Conservation (phyloP, 2,329 filamentous ascomycete genomes). For the Bipolaris oryzae region DNA sequence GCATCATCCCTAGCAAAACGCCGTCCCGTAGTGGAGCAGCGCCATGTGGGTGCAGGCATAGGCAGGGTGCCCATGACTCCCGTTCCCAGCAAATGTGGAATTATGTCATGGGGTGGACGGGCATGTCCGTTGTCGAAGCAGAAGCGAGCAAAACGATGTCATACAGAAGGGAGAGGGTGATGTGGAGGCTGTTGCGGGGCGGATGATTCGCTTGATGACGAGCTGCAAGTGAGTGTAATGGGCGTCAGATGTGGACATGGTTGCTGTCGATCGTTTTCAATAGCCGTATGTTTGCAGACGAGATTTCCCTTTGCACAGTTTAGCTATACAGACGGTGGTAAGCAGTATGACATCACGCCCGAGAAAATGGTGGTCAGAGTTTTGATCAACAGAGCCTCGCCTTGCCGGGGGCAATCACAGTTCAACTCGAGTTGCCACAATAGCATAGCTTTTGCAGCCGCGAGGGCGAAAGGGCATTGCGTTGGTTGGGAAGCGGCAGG, state of each 20-base stretch:
- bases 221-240: not conserved
- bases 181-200: constrained; percentile 7
- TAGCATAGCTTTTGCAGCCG: not conserved
- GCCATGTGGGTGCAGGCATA: not conserved
- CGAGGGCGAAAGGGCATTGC: not conserved
- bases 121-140: not conserved
- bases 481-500: constrained; percentile 4
- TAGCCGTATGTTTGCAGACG: constrained; percentile 12
- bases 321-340: not conserved
- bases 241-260: constrained; percentile 3
- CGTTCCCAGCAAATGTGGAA: not conserved
- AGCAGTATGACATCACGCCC: constrained; percentile 14
- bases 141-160: constrained; percentile 9
- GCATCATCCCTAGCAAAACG: constrained; percentile 5
- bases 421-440: not conserved
- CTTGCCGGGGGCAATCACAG: not conserved
- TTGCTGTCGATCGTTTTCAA: constrained; percentile 11
- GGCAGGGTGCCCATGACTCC: constrained; percentile 1
- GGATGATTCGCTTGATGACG: constrained; percentile 15
- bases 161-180: not conserved
- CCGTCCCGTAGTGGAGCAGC: constrained; percentile 1
- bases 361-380: constrained; percentile 7
- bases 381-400: not conserved
- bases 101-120: constrained; percentile 10
- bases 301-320: not conserved